A percentile compares a stretch with the other conserved stretches of the same genome.
Evolutionary conservation across 139 green algal genomes (phyloP).

Genomic region (Spirogloea muscicola): DNA sequence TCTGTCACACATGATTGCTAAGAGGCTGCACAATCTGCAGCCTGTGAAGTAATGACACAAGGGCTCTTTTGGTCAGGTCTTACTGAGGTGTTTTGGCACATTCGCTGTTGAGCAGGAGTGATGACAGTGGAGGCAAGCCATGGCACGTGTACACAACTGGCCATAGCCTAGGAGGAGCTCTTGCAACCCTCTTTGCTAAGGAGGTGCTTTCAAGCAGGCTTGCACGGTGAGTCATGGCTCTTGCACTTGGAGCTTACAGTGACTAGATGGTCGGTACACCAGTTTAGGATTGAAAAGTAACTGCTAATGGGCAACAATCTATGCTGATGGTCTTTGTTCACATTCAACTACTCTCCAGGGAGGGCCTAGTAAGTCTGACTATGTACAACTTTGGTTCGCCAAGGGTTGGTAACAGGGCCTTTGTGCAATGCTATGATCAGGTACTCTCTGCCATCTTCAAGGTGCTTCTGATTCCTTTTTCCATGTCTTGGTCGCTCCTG

Average conservation of each 20-base stretch:
- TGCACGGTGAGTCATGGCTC: not conserved
- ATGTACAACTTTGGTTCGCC: conserved; percentile 54
- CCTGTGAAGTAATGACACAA: not conserved
- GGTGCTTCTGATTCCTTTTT: not conserved
- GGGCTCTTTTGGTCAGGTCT: not conserved
- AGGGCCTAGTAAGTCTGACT: conserved; percentile 6
- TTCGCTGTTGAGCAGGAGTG: not conserved
- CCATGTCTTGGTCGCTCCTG: not conserved
- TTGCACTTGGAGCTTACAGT: not conserved
- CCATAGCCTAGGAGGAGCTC: conserved; percentile 50
- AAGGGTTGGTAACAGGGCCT: conserved; percentile 46
- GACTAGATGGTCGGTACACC: too few species aligned
- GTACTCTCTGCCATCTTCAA: not conserved
- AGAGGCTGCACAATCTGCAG: not conserved
- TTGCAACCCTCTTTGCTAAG: conserved; percentile 47
- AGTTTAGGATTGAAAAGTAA: too few species aligned
- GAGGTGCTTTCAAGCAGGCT: not conserved
- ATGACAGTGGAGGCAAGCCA: conserved; percentile 4
- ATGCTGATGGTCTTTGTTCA: not conserved
- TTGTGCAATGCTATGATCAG: conserved; percentile 33
- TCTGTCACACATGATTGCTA: not conserved
- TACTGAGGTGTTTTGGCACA: not conserved
- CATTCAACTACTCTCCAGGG: conserved; percentile 2
- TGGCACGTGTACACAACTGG: conserved; percentile 51
- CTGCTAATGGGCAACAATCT: not conserved